These are phyloP conservation scores for Xylariomycetidae sp. DNA, from an alignment of 2,329 filamentous ascomycete species.

Conservation along the genomic window DNA sequence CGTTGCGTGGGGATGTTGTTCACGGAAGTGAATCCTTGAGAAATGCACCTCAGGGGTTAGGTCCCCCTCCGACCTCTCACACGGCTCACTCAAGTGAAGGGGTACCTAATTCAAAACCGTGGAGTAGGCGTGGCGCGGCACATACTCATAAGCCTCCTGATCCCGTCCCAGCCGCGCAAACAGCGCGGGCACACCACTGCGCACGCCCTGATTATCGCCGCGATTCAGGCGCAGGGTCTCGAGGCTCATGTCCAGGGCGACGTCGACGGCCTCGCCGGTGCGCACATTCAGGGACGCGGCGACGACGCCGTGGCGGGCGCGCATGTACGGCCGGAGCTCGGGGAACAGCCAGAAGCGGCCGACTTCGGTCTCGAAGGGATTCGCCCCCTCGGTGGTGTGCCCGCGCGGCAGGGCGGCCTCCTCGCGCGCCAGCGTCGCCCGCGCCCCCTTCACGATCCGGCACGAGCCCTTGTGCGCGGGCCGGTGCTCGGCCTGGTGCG, in stretches of 20 bases:
- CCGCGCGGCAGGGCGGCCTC: constrained; percentile 6
- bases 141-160: constrained; percentile 21
- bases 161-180: constrained; percentile 16
- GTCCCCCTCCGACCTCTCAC: too few species aligned
- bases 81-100: too few species aligned
- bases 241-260: constrained; percentile 8
- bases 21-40: too few species aligned
- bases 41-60: too few species aligned
- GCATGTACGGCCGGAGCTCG: constrained; percentile 11
- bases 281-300: constrained; percentile 10
- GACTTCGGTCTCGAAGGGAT: constrained; percentile 5
- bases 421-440: constrained; percentile 3
- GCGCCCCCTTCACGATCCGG: constrained; percentile 8
- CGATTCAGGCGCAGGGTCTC: constrained; percentile 13
- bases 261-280: constrained; percentile 12
- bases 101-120: too few species aligned
- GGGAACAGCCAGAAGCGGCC: constrained; percentile 4
- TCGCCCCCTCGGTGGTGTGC: not conserved
- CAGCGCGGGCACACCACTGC: constrained; percentile 12
- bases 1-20: too few species aligned
- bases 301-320: constrained; percentile 6
- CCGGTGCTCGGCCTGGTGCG: constrained; percentile 12
- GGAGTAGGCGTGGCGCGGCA: too few species aligned
- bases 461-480: constrained; percentile 14
- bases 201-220: constrained; percentile 13